phyloP scores from a whole-genome alignment of 2,329 filamentous ascomycete genomes.

The Hyphodiscus sp. region DNA sequence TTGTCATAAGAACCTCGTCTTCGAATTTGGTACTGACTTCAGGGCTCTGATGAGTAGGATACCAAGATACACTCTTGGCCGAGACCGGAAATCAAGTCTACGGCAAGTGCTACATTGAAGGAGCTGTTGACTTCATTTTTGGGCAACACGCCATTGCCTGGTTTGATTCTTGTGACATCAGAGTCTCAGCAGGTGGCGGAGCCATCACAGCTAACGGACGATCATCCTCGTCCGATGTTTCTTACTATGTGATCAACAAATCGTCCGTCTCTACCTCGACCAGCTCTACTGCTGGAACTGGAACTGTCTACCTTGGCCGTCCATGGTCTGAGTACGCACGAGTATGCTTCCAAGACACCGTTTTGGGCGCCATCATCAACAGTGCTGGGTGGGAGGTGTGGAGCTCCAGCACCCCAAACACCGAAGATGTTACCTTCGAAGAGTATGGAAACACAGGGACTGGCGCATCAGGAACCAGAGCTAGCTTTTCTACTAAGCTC shows the following conservation, averaged over 20 bases:
- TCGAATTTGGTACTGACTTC: too few species aligned
- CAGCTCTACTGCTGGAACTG: slow-evolving; percentile 32
- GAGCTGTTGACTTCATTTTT: slow-evolving; percentile 55
- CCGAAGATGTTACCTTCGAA: slow-evolving; percentile 42
- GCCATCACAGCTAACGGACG: slow-evolving; percentile 43
- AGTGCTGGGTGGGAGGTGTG: slow-evolving; percentile 44
- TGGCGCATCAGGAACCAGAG: slow-evolving; percentile 43
- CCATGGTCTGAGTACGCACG: slow-evolving; percentile 46
- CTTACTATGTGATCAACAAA: slow-evolving; percentile 51
- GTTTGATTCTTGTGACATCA: slow-evolving; percentile 44
- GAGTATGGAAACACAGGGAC: slow-evolving; percentile 48
- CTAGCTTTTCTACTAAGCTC: slow-evolving; percentile 39
- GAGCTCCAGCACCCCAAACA: slow-evolving; percentile 36
- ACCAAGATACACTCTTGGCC: slow-evolving; percentile 48
- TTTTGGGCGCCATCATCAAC: slow-evolving; percentile 44
- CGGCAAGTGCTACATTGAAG: slow-evolving; percentile 48
- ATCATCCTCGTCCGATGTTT: slow-evolving; percentile 32
- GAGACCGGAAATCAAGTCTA: slow-evolving; percentile 49
- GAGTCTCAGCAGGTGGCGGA: slow-evolving; percentile 39
- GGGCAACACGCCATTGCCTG: slow-evolving; percentile 45
- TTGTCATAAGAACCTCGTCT: too few species aligned
- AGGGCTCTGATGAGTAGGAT: slow-evolving; percentile 15
- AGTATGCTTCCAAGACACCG: slow-evolving; percentile 45
- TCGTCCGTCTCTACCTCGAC: slow-evolving; percentile 38
- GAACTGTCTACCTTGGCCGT: slow-evolving; percentile 43